phyloP scores from a whole-genome alignment of 2,329 filamentous ascomycete genomes.

The Madurella fahalii region DNA sequence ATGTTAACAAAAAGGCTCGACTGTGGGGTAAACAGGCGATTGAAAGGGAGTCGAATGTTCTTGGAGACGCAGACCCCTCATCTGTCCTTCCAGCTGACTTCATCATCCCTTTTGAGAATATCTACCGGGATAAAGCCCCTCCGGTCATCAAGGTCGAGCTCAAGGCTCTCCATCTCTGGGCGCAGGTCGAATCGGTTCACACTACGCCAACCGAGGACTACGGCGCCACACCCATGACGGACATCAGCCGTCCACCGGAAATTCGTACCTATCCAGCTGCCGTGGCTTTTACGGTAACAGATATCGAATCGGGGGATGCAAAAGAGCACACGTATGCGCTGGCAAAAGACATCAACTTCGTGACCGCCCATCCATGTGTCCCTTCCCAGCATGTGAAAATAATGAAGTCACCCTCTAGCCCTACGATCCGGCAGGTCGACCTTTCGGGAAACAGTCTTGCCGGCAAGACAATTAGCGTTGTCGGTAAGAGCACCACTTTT shows the following conservation, averaged over 20 bases:
- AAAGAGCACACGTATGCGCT: conserved; percentile 43
- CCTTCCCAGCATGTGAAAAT: conserved; percentile 55
- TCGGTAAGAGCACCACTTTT: conserved; percentile 34
- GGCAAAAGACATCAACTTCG: conserved; percentile 58
- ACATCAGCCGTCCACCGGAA: conserved; percentile 30
- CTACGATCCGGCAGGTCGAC: conserved; percentile 55
- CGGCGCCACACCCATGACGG: conserved; percentile 37
- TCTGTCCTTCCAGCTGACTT: conserved; percentile 59
- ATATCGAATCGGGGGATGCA: conserved; percentile 38
- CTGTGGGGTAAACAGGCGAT: conserved; percentile 58
- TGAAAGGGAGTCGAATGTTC: conserved; percentile 56
- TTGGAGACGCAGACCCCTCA: conserved; percentile 53
- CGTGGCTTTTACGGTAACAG: conserved; percentile 38
- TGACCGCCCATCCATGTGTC: conserved; percentile 62
- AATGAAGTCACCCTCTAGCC: conserved; percentile 56
- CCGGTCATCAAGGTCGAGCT: conserved; percentile 46
- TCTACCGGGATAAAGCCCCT: conserved; percentile 46
- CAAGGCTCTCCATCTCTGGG: conserved; percentile 46
- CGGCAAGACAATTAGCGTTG: conserved; percentile 41
- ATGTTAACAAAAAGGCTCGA: conserved; percentile 52
- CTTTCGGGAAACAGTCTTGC: conserved; percentile 43
- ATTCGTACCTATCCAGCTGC: conserved; percentile 40
- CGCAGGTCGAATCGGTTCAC: conserved; percentile 41
- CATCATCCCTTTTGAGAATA: conserved; percentile 55
- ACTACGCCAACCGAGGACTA: conserved; percentile 43